Base-by-base conservation (phyloP, 2,329 filamentous ascomycete species). In the Thermoascus crustaceus region DNA sequence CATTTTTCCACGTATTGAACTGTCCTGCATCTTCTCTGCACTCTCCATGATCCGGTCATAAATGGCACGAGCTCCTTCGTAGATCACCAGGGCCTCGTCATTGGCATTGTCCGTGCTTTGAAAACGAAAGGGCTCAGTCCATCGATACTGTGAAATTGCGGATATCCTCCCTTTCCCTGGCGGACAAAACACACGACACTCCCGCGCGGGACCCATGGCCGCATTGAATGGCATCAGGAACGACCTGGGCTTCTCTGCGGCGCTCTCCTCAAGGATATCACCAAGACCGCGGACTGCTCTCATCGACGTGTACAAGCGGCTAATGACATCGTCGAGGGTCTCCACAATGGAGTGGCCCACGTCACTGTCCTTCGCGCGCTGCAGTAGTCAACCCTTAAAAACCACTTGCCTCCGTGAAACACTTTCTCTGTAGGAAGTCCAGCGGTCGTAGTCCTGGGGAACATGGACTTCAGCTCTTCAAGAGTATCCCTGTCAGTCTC, bases 171-270 rank as follows among this genome's bases (percentile, higher is more conserved):
- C 37, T 6, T 34, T 43, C 1, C 43, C 47, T 1, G 66, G 63
- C 2, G 57, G 50, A 35, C 66, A 70, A 44, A 67, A 69, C 3
- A 66, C 61, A 8, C 66, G 57, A 42, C 66, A 70, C 43, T 70
- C 63, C 2, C 48, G 45, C 5, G 45, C 53, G 0, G 51, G 49
- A 30, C 49, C 43, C 56, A 71, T 68, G n/a, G 44, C 45, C 4
- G 38, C 39, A 30, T 69, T 50, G 48, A 64, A 71, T 0, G 60
- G 61, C 7, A 67, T 44, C 41, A 68, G 61, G 37, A 60, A 63
- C 3, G 68, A 19, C 13, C 57, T 45, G 2, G 63, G 39, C 11
- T 38, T 35, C 13, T 46, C 38, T 11, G 24, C 22, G 8, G 13
- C 16, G 6, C 41, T 31, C 4, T 23, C 27, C 10, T 53, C 39